Evolutionary conservation across 176 grass and related monocot species (phyloP).

Genomic region (Tillandsia fasciculata): DNA sequence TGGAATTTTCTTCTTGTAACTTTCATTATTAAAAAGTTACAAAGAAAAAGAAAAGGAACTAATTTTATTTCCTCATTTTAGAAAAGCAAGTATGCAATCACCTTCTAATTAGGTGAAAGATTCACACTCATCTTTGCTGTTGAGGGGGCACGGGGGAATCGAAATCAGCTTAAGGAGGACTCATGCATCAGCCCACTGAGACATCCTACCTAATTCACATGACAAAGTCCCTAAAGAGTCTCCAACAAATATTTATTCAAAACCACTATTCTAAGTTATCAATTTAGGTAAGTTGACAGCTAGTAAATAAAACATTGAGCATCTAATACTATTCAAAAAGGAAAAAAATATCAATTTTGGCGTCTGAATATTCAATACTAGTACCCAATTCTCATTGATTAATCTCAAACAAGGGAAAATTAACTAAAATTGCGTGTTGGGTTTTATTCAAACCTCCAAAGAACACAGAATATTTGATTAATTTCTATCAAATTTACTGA

Average conservation of each 20-base stretch:
- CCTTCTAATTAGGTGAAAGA: constrained; percentile 14
- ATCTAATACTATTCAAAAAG: constrained; percentile 29
- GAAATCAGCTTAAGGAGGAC: not conserved
- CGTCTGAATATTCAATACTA: constrained; percentile 25
- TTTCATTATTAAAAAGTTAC: not conserved
- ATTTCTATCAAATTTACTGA: not conserved
- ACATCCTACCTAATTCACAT: constrained; percentile 23
- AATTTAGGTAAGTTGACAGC: not conserved
- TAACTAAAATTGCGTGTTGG: not conserved
- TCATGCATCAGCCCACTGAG: constrained; percentile 7
- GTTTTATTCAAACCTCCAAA: not conserved
- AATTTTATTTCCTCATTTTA: not conserved
- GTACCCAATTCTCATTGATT: constrained; percentile 25
- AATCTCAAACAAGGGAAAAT: constrained; percentile 9
- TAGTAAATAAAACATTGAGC: constrained; percentile 3
- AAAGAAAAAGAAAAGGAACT: constrained; percentile 1
- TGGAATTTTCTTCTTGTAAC: not conserved
- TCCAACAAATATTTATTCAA: constrained; percentile 5
- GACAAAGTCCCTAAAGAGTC: not conserved
- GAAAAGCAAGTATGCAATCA: constrained; percentile 20
- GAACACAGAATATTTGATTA: not conserved
- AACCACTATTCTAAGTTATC: not conserved
- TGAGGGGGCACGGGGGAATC: constrained; percentile 3
- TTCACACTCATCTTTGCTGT: not conserved
- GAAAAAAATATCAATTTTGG: constrained; percentile 1